A percentile compares a stretch with the other conserved stretches of the same genome.
phyloP scores from a whole-genome alignment of 1,284 basidiomycete species.

The Hymenochaete sp. region DNA sequence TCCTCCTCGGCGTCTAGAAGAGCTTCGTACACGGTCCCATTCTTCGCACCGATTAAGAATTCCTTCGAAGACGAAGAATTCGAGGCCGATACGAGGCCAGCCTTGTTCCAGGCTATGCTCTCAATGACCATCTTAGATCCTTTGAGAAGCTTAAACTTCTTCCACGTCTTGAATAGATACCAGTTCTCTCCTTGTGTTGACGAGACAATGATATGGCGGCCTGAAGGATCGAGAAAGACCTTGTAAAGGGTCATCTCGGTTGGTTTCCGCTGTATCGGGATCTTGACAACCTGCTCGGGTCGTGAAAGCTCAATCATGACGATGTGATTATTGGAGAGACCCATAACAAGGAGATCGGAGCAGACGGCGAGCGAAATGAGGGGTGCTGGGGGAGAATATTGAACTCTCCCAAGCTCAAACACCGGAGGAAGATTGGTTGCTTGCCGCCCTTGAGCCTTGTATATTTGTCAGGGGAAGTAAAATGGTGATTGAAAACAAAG shows the following conservation, averaged over 20 bases:
- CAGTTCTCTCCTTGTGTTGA: conserved; percentile 89
- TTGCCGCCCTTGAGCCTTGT: conserved; percentile 30
- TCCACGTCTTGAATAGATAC: conserved; percentile 79
- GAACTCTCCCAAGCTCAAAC: conserved; percentile 81
- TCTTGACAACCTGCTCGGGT: conserved; percentile 71
- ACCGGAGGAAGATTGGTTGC: conserved; percentile 44
- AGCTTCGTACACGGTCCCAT: conserved; percentile 79
- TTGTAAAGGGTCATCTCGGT: conserved; percentile 66
- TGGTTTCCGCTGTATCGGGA: conserved; percentile 66
- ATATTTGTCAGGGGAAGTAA: conserved; percentile 12
- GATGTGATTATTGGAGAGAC: conserved; percentile 64
- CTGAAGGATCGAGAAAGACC: conserved; percentile 87
- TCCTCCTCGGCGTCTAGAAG: conserved; percentile 83
- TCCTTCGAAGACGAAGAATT: conserved; percentile 71
- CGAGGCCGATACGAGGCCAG: conserved; percentile 47
- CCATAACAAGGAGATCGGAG: conserved; percentile 83
- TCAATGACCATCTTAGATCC: conserved; percentile 85
- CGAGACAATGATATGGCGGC: conserved; percentile 81
- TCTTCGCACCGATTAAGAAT: conserved; percentile 82
- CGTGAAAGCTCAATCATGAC: conserved; percentile 81
- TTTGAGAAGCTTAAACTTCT: conserved; percentile 72
- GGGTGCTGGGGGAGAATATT: conserved; percentile 78
- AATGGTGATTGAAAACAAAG: conserved; percentile 18
- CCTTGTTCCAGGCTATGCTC: conserved; percentile 88
- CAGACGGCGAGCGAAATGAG: conserved; percentile 74